Evolutionary conservation across 2,329 filamentous ascomycete genomes (phyloP).

Genomic region (Akanthomyces uredinophilus): DNA sequence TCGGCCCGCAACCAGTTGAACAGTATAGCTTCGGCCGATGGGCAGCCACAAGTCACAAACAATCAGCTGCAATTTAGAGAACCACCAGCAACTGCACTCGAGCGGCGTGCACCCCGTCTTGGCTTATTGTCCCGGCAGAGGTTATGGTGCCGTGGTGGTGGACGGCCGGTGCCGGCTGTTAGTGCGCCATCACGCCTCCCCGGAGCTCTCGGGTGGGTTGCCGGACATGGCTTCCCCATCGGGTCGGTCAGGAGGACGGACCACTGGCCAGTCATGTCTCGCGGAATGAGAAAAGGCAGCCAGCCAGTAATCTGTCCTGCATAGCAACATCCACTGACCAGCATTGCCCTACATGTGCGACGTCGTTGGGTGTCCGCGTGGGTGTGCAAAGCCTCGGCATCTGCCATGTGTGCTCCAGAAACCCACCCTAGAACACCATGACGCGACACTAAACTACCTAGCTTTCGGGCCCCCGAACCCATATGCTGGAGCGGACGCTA

Average conservation of each 20-base stretch:
- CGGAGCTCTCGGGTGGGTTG: background rate
- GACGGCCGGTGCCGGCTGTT: conserved; percentile 4
- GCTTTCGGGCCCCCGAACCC: background rate
- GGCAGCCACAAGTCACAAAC: background rate
- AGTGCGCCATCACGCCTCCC: background rate
- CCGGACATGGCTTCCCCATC: conserved; percentile 8
- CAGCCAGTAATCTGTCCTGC: background rate
- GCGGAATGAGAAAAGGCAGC: background rate
- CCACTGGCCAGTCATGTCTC: too few relatives aligned
- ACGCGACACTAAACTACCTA: background rate
- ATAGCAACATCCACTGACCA: background rate
- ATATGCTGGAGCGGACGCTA: too few relatives aligned
- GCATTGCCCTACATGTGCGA: background rate
- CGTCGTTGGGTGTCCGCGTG: background rate
- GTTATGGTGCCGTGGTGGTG: background rate
- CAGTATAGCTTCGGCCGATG: background rate
- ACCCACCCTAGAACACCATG: background rate
- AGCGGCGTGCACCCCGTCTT: too few relatives aligned
- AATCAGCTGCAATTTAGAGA: background rate
- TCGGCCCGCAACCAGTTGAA: background rate
- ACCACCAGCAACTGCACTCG: background rate
- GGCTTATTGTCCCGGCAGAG: background rate
- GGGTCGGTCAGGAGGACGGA: too few relatives aligned
- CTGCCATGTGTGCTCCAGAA: background rate
- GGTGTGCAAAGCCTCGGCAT: background rate